Percentiles rank a stretch among this genome's conserved stretches.
phyloP scores from a whole-genome alignment of 257 asterid species.

The Solanum ossicruentum region DNA sequence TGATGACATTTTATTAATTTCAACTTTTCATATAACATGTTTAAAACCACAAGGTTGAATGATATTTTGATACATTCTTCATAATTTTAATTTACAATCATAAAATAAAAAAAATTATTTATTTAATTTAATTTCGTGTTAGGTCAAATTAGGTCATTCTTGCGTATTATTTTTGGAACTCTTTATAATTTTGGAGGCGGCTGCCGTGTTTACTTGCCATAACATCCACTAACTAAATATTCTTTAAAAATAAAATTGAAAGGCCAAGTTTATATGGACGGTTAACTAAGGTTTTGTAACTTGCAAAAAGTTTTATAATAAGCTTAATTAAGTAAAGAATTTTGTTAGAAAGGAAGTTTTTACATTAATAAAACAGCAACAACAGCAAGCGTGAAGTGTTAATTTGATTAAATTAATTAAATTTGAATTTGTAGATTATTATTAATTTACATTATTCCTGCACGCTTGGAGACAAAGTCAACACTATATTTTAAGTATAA shows the following conservation, averaged over 20 bases:
- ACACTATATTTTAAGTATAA: neutral
- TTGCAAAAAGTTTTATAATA: neutral
- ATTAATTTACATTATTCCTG: neutral
- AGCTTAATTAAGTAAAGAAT: neutral
- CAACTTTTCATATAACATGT: too few relatives aligned
- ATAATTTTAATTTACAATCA: too few relatives aligned
- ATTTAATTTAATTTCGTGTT: too few relatives aligned
- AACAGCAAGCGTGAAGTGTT: neutral
- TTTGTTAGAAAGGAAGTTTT: neutral
- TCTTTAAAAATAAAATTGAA: neutral
- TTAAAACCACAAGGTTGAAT: too few relatives aligned
- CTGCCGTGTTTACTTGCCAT: neutral
- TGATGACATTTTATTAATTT: too few relatives aligned
- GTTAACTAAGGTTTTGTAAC: neutral
- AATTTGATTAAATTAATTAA: neutral
- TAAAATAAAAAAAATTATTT: too few relatives aligned
- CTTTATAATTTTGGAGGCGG: neutral
- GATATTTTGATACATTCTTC: too few relatives aligned
- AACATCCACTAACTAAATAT: neutral
- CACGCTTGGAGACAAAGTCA: slow-evolving; percentile 20
- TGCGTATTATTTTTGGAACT: neutral
- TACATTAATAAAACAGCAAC: neutral
- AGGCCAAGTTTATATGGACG: neutral
- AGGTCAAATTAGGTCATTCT: too few relatives aligned
- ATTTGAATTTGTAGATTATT: neutral